A percentile compares a stretch with the other conserved stretches of the same genome.
phyloP scores from a whole-genome alignment of 768 basidiomycete genomes.

The Naematelia encephala region DNA sequence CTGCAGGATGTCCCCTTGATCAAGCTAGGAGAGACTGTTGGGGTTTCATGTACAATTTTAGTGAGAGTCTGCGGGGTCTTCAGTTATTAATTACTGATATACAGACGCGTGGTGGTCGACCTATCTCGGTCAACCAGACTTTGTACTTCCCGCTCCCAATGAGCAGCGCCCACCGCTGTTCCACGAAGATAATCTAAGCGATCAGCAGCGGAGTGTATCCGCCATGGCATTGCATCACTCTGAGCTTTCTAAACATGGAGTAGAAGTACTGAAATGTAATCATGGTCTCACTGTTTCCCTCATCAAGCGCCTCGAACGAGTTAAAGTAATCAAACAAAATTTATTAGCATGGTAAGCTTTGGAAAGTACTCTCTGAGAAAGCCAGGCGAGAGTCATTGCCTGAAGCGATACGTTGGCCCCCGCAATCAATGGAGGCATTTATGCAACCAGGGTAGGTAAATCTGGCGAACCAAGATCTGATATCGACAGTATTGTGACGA shows the following conservation, averaged over 20 bases:
- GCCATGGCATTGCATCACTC: not conserved
- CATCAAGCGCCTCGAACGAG: not conserved
- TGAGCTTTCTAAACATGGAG: not conserved
- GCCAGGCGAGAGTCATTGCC: not conserved
- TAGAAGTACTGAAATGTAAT: not conserved
- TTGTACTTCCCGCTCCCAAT: not conserved
- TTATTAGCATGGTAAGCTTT: not conserved
- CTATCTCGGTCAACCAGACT: not conserved
- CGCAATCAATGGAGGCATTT: not conserved
- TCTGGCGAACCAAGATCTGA: not conserved
- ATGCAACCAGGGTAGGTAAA: not conserved
- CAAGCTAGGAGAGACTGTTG: not conserved
- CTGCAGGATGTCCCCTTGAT: not conserved
- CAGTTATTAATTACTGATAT: not conserved
- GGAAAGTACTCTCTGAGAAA: not conserved
- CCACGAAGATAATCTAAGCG: too few relatives aligned
- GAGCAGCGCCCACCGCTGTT: not conserved
- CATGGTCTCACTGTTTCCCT: not conserved
- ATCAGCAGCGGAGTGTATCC: not conserved
- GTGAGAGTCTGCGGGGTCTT: not conserved
- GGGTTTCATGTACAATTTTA: constrained; percentile 1
- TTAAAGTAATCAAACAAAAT: not conserved
- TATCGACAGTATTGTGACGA: not conserved
- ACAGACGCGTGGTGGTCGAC: not conserved
- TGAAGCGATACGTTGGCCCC: constrained; percentile 1